phyloP scores from a whole-genome alignment of 495 filamentous ascomycete species.

The Lineolata rhizophorae region DNA sequence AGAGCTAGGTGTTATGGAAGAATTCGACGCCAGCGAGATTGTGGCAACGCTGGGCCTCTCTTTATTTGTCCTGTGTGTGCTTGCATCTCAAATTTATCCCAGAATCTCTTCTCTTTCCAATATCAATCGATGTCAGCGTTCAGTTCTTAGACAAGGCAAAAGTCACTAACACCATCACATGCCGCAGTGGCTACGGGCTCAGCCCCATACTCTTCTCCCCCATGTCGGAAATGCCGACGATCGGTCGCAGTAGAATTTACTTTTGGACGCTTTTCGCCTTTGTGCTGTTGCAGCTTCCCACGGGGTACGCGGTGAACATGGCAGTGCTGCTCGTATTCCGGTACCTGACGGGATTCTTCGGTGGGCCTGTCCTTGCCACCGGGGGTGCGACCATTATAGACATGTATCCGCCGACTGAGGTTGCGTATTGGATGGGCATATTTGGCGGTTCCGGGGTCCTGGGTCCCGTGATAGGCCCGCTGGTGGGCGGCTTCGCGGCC shows the following conservation, averaged over 20 bases:
- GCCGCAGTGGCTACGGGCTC: slow-evolving; percentile 2
- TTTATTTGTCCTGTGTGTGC: slow-evolving; percentile 5
- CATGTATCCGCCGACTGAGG: slow-evolving; percentile 8
- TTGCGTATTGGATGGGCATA: slow-evolving; percentile 10
- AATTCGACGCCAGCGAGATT: slow-evolving; percentile 7
- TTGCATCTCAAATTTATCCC: too few species aligned
- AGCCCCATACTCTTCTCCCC: slow-evolving; percentile 4
- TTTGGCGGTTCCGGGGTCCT: slow-evolving; percentile 17
- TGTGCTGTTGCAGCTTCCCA: slow-evolving; percentile 2
- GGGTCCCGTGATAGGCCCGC: slow-evolving; percentile 23
- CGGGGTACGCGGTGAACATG: slow-evolving; percentile 2
- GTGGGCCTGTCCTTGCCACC: slow-evolving; percentile 16
- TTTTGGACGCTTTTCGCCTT: slow-evolving; percentile 1
- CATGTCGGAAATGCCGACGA: slow-evolving; percentile 2
- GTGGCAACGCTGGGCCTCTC: slow-evolving; percentile 8
- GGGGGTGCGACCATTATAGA: slow-evolving; percentile 18
- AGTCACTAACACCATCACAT: neutral
- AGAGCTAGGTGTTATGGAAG: slow-evolving; percentile 1
- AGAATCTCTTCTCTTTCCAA: too few species aligned
- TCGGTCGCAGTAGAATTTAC: slow-evolving; percentile 2
- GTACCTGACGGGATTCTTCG: slow-evolving; percentile 17
- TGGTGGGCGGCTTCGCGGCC: slow-evolving; percentile 22
- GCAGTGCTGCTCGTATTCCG: slow-evolving; percentile 4
- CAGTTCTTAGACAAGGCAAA: too few species aligned
- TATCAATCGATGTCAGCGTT: too few species aligned